Percentiles rank a stretch among this genome's conserved stretches.
These are phyloP conservation scores for Thelephora aurantiotincta DNA, from an alignment of 768 basidiomycete species.

Conservation along the genomic window DNA sequence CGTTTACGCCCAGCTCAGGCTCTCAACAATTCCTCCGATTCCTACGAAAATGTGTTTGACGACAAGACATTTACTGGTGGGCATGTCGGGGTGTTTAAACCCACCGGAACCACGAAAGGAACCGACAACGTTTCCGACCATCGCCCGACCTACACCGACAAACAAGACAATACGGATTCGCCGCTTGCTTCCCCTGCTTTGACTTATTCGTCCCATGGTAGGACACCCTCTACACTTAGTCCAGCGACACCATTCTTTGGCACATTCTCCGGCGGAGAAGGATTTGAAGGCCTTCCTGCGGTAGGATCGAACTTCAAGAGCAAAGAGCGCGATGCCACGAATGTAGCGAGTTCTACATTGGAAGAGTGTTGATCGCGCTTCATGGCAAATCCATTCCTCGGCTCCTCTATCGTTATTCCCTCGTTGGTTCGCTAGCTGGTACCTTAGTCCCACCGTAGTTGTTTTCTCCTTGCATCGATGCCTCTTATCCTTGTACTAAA, in stretches of 20 bases:
- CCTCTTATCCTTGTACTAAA: too few species aligned
- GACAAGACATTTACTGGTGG: neutral
- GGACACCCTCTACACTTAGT: slow-evolving; percentile 17
- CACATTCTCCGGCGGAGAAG: slow-evolving; percentile 12
- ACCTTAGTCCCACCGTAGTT: too few species aligned
- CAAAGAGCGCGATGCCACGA: neutral
- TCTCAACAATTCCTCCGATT: neutral
- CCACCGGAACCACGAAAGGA: neutral
- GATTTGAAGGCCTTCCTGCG: slow-evolving; percentile 10
- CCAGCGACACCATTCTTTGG: slow-evolving; percentile 18
- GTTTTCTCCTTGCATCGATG: too few species aligned
- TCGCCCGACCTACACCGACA: slow-evolving; percentile 1
- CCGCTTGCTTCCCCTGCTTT: slow-evolving; percentile 17
- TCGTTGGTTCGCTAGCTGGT: too few species aligned
- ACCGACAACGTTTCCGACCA: neutral
- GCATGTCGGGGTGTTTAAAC: neutral
- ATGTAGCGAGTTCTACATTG: neutral
- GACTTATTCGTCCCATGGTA: slow-evolving; percentile 12
- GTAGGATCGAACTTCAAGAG: neutral
- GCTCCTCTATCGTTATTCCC: too few species aligned
- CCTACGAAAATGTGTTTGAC: neutral
- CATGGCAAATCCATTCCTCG: too few species aligned
- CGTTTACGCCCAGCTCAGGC: neutral
- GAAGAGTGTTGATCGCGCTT: too few species aligned
- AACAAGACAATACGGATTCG: slow-evolving; percentile 6